These are phyloP conservation scores for Penicillium parvum DNA, from an alignment of 495 filamentous ascomycete genomes.

Conservation along the genomic window DNA sequence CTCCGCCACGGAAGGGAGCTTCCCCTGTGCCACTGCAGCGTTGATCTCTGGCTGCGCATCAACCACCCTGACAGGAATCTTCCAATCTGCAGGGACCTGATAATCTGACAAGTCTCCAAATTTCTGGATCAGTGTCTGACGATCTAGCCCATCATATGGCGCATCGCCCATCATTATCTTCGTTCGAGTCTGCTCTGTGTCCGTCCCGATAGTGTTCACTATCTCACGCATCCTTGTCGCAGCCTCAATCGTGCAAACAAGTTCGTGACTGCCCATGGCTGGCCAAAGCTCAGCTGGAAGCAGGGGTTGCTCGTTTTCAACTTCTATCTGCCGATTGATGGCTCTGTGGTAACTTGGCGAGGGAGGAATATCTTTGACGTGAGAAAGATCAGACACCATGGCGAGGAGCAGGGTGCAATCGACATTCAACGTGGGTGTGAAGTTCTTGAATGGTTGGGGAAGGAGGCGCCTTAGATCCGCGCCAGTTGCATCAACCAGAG, in stretches of 20 bases:
- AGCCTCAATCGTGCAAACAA: constrained; percentile 62
- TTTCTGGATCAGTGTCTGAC: constrained; percentile 29
- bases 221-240: constrained; percentile 62
- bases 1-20: constrained; percentile 34
- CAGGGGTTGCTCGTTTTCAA: constrained; percentile 57
- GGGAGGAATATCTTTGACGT: constrained; percentile 38
- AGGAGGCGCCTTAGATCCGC: constrained; percentile 44
- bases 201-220: constrained; percentile 61
- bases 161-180: constrained; percentile 48
- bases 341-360: constrained; percentile 48
- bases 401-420: constrained; percentile 73
- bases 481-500: constrained; percentile 20
- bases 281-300: constrained; percentile 61
- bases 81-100: constrained; percentile 42
- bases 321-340: constrained; percentile 60
- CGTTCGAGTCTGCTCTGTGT: constrained; percentile 54
- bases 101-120: constrained; percentile 50
- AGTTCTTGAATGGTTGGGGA: constrained; percentile 48
- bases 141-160: constrained; percentile 21
- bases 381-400: constrained; percentile 67
- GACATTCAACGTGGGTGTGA: constrained; percentile 61
- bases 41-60: constrained; percentile 33
- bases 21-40: constrained; percentile 20
- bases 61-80: constrained; percentile 50
- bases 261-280: constrained; percentile 45